Evolutionary conservation across 2,329 filamentous ascomycete genomes (phyloP).

Genomic region (Xylaria sp.): DNA sequence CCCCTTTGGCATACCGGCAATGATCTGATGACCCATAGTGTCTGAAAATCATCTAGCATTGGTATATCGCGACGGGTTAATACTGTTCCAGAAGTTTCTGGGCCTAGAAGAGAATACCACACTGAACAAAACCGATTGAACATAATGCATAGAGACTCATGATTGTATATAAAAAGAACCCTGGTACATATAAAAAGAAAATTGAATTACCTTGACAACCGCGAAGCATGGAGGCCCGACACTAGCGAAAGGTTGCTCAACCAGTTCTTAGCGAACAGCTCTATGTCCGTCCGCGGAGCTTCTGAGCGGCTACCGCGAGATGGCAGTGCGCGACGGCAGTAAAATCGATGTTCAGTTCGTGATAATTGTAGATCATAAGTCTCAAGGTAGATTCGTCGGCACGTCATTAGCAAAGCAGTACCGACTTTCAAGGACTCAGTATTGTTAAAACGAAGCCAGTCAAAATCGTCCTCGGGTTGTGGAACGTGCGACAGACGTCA

Average conservation of each 20-base stretch:
- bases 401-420: conserved; percentile 42
- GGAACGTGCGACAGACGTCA: neutral
- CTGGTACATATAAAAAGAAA: too few species aligned
- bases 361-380: conserved; percentile 38
- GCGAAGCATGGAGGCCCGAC: too few species aligned
- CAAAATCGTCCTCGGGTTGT: conserved; percentile 22
- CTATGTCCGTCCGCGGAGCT: conserved; percentile 22
- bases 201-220: too few species aligned
- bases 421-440: conserved; percentile 31
- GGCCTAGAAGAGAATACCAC: conserved; percentile 7
- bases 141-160: neutral
- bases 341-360: conserved; percentile 41
- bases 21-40: neutral
- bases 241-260: conserved; percentile 17
- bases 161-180: neutral
- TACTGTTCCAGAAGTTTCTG: conserved; percentile 9
- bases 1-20: neutral
- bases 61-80: conserved; percentile 4
- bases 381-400: conserved; percentile 45
- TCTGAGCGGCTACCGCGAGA: neutral
- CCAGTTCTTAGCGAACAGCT: conserved; percentile 34
- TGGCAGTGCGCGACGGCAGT: conserved; percentile 29
- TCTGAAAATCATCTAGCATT: neutral
- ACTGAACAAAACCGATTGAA: neutral
- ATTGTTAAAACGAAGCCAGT: conserved; percentile 43